phyloP scores from a whole-genome alignment of 2,329 filamentous ascomycete species.

The Fusarium nodosum region DNA sequence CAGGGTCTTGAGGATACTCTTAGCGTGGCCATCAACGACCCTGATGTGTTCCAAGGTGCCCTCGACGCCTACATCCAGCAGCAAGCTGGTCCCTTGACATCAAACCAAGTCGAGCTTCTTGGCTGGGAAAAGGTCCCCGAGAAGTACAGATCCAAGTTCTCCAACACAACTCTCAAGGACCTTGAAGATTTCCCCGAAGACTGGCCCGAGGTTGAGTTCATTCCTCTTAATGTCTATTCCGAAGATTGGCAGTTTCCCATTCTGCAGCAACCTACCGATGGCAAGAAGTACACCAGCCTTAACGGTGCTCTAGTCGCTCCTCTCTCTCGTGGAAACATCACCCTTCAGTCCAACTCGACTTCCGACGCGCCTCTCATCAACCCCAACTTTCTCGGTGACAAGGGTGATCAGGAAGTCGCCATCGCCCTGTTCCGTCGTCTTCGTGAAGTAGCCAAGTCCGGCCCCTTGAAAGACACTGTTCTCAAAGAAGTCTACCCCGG shows the following conservation, averaged over 20 bases:
- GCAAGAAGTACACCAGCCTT: conserved; percentile 45
- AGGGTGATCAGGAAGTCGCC: conserved; percentile 60
- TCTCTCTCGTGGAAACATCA: conserved; percentile 60
- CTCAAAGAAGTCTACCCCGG: conserved; percentile 53
- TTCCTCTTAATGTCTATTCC: conserved; percentile 41
- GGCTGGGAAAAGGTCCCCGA: conserved; percentile 48
- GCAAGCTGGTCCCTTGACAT: conserved; percentile 42
- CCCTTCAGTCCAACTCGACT: conserved; percentile 54
- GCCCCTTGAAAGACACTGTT: conserved; percentile 52
- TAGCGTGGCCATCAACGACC: conserved; percentile 38
- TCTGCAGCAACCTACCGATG: conserved; percentile 36
- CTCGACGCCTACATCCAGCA: conserved; percentile 34
- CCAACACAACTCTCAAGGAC: conserved; percentile 25
- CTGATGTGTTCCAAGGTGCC: conserved; percentile 29
- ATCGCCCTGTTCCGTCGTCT: conserved; percentile 59
- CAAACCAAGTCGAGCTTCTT: conserved; percentile 45
- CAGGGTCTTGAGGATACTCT: conserved; percentile 45
- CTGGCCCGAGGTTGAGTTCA: conserved; percentile 55
- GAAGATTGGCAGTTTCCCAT: conserved; percentile 42
- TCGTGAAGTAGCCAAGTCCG: conserved; percentile 51
- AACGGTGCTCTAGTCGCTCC: conserved; percentile 56
- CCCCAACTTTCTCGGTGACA: conserved; percentile 61
- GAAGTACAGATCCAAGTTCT: conserved; percentile 37
- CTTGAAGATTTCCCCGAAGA: conserved; percentile 50
- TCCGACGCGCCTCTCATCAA: conserved; percentile 59